These are phyloP conservation scores for Pelargonium nanum DNA, from an alignment of 345 rosid genomes.

Conservation along the genomic window DNA sequence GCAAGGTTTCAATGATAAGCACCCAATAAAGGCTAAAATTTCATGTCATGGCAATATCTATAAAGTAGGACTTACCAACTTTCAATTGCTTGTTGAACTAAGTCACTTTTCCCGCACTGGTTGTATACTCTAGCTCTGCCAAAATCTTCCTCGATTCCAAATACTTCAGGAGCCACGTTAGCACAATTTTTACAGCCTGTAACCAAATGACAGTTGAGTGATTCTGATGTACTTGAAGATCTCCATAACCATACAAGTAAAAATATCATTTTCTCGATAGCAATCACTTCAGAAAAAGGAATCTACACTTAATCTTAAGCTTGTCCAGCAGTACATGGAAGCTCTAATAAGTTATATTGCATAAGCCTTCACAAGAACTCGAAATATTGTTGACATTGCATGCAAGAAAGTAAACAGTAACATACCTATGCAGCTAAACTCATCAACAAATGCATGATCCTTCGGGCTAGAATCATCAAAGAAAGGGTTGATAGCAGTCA, in stretches of 20 bases:
- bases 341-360: too few species aligned
- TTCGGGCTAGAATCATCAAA: constrained; percentile 49
- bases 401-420: too few species aligned
- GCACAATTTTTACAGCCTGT: constrained; percentile 96
- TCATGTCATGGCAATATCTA: not conserved
- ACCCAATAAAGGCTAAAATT: not conserved
- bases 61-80: constrained; percentile 47
- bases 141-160: constrained; percentile 78
- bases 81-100: constrained; percentile 77
- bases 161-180: constrained; percentile 59
- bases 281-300: not conserved
- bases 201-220: not conserved
- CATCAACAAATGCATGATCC: constrained; percentile 86
- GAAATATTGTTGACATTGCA: too few species aligned
- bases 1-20: constrained; percentile 4
- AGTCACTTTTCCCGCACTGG: constrained; percentile 51
- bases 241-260: too few species aligned
- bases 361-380: too few species aligned
- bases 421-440: constrained; percentile 93
- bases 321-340: too few species aligned
- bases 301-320: not conserved
- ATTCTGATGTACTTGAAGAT: too few species aligned
- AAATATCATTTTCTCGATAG: too few species aligned
- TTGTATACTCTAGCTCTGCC: constrained; percentile 85
- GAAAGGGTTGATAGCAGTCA: constrained; percentile 80